Conservation (phyloP, 1,284 basidiomycete species). For the Cutaneotrichosporon sp. region DNA sequence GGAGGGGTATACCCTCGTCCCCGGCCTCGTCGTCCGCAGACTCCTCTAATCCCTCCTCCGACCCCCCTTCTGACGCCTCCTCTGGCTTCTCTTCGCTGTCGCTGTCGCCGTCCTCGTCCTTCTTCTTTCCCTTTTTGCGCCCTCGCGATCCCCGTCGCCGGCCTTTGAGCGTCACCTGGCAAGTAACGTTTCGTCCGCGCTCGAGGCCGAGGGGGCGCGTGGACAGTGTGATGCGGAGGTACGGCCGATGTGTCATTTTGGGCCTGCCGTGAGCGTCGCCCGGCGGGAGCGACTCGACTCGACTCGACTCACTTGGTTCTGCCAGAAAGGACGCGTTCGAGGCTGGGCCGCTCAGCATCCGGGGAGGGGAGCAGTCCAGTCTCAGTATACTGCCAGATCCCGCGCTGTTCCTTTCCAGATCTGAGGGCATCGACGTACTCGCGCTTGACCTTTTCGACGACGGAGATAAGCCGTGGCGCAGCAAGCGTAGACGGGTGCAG, state of each 20-base stretch:
- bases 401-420: conserved; percentile 23
- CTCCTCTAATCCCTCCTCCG: no score
- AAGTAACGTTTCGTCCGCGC: conserved; percentile 24
- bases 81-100: neutral
- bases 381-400: conserved; percentile 76
- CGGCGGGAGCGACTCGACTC: conserved; percentile 2
- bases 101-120: neutral
- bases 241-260: conserved; percentile 61
- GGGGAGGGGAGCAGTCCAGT: conserved; percentile 54
- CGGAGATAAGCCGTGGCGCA: conserved; percentile 64
- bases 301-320: conserved; percentile 57
- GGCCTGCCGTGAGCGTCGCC: conserved; percentile 50
- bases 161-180: conserved; percentile 15
- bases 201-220: conserved; percentile 51
- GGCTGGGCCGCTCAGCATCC: conserved; percentile 29
- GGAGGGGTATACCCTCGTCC: neutral
- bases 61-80: no score
- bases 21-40: neutral
- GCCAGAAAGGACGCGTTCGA: conserved; percentile 45
- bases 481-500: conserved; percentile 49
- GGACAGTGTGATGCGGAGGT: conserved; percentile 67
- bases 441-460: conserved; percentile 77
- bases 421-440: conserved; percentile 52
- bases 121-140: neutral
- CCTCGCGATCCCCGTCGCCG: neutral